Conservation (phyloP, 1,139 yeast genomes). For the Debaryomyces sp. region DNA sequence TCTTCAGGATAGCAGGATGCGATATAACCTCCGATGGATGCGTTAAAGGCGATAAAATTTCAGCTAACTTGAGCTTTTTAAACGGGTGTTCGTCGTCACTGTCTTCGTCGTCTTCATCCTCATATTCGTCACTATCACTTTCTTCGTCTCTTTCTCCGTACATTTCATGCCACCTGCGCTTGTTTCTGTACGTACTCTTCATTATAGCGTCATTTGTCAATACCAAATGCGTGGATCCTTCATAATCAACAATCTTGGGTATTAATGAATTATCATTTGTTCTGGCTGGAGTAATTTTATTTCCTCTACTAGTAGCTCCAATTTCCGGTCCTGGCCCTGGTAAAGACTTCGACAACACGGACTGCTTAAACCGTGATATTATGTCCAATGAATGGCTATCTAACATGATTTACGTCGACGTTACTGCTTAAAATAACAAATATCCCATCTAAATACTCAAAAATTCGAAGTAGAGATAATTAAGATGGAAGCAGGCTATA, state of each 20-base stretch:
- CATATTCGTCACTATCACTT: conserved; percentile 15
- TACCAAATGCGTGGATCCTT: conserved; percentile 44
- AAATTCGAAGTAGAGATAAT: neutral
- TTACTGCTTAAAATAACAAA: neutral
- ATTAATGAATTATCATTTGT: conserved; percentile 26
- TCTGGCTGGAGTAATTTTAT: conserved; percentile 27
- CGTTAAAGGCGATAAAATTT: conserved; percentile 72
- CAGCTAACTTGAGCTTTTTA: conserved; percentile 43
- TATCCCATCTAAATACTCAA: neutral
- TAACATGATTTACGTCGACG: conserved; percentile 26
- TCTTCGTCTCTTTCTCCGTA: conserved; percentile 16
- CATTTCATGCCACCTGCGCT: conserved; percentile 42
- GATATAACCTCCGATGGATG: conserved; percentile 79
- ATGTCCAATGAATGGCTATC: conserved; percentile 44
- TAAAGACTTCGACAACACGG: conserved; percentile 27
- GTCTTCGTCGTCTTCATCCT: conserved; percentile 24
- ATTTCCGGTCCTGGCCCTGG: conserved; percentile 15
- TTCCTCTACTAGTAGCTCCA: conserved; percentile 39
- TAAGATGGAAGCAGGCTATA: neutral
- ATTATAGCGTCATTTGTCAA: conserved; percentile 41
- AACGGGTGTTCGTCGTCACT: conserved; percentile 38
- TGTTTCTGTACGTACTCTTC: conserved; percentile 27
- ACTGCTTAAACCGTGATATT: conserved; percentile 43
- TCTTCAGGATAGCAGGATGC: conserved; percentile 69
- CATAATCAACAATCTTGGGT: conserved; percentile 44